Conservation (phyloP, 345 rosid species). For the Arabidopsis suecica region DNA sequence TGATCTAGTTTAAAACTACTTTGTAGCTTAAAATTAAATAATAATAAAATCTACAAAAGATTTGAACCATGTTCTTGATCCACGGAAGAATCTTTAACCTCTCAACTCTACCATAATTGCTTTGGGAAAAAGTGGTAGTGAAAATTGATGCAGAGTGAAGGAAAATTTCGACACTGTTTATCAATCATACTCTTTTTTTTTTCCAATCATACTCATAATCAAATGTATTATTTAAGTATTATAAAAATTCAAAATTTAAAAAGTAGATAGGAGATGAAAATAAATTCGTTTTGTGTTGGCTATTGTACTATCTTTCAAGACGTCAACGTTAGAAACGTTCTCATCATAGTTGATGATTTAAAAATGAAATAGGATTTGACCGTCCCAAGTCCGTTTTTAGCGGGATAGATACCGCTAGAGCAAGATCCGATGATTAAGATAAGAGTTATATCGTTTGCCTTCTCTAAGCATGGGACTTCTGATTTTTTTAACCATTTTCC, state of each 20-base stretch:
- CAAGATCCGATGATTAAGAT: conserved; percentile 12
- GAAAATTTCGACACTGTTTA: no score
- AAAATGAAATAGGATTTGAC: conserved; percentile 26
- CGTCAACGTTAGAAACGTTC: conserved; percentile 2
- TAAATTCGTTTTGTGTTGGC: background rate
- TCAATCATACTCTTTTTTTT: no score
- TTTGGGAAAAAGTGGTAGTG: no score
- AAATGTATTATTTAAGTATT: background rate
- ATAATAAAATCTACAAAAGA: no score
- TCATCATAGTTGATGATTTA: background rate
- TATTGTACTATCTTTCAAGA: background rate
- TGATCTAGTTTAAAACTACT: no score
- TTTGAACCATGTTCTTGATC: no score
- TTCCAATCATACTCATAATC: no score
- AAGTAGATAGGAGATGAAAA: background rate
- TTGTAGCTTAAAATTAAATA: no score
- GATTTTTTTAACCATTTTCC: background rate
- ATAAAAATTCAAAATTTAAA: no score
- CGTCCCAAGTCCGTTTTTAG: background rate
- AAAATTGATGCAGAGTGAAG: no score
- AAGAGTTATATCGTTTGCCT: conserved; percentile 15
- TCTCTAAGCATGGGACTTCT: conserved; percentile 33
- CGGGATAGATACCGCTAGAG: background rate
- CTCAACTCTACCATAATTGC: no score
- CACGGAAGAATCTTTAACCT: no score